Conservation (phyloP, 345 rosid species). For the Crucihimalaya himalaica region DNA sequence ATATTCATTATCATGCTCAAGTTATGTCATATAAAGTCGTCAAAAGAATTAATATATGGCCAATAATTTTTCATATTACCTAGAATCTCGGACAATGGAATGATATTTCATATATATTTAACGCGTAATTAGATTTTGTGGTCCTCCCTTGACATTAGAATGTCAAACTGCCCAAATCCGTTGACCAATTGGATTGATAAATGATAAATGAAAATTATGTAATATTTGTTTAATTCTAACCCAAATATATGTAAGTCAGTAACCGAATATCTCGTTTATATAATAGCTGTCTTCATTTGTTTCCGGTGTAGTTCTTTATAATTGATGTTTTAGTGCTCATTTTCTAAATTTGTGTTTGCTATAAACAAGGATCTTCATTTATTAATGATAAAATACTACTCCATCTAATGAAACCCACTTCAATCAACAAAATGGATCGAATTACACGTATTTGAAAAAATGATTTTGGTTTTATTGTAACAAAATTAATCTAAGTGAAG, state of each 20-base stretch:
- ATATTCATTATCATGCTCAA: neutral
- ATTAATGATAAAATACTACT: too few species aligned
- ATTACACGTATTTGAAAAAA: too few species aligned
- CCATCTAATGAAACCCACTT: too few species aligned
- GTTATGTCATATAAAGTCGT: neutral
- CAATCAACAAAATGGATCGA: too few species aligned
- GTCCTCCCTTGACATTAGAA: conserved; percentile 15
- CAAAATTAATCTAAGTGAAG: too few species aligned
- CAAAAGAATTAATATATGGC: neutral
- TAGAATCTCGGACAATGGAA: conserved; percentile 19
- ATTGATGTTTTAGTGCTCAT: too few species aligned
- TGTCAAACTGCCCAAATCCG: conserved; percentile 4
- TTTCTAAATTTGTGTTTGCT: too few species aligned
- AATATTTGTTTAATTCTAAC: neutral
- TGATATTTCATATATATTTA: conserved; percentile 10
- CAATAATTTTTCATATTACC: conserved; percentile 3
- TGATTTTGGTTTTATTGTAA: too few species aligned
- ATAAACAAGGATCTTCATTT: too few species aligned
- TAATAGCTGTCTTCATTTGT: too few species aligned
- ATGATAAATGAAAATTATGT: neutral
- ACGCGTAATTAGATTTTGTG: conserved; percentile 25
- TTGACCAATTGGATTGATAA: neutral
- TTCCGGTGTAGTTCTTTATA: too few species aligned
- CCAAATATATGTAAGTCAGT: neutral
- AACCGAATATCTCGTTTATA: too few species aligned